These are phyloP conservation scores for Metschnikowia sp. DNA, from an alignment of 805 yeast species.

Conservation along the genomic window DNA sequence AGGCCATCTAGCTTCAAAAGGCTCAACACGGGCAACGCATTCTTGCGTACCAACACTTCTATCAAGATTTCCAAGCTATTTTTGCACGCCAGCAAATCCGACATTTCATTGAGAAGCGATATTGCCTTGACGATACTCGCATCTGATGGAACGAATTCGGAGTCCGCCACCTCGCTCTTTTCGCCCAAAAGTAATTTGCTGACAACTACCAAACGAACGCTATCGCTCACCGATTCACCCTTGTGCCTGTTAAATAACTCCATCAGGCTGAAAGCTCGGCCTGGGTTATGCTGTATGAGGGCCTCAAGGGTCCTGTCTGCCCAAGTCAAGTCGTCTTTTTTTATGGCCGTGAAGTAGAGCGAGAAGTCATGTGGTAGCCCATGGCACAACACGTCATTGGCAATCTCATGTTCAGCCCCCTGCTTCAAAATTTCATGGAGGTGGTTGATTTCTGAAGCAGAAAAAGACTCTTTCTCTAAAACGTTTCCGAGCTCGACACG, in stretches of 20 bases:
- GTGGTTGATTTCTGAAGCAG: slow-evolving; percentile 4
- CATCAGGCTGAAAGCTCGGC: slow-evolving; percentile 49
- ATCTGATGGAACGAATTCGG: slow-evolving; percentile 15
- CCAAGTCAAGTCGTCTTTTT: slow-evolving; percentile 15
- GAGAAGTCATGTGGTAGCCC: slow-evolving; percentile 26
- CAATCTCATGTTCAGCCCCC: slow-evolving; percentile 8
- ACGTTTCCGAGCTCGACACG: neutral
- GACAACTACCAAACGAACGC: slow-evolving; percentile 26
- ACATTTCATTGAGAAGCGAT: slow-evolving; percentile 6
- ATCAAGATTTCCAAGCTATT: slow-evolving; percentile 1
- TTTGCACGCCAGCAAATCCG: neutral
- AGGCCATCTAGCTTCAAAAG: slow-evolving; percentile 6
- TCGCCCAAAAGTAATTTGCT: slow-evolving; percentile 40
- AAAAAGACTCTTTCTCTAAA: neutral
- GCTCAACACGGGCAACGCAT: neutral
- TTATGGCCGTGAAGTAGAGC: slow-evolving; percentile 22
- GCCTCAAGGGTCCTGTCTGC: slow-evolving; percentile 10
- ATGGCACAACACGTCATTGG: slow-evolving; percentile 19
- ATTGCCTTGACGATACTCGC: slow-evolving; percentile 15
- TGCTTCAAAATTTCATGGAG: slow-evolving; percentile 8
- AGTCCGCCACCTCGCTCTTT: slow-evolving; percentile 30
- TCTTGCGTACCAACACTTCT: slow-evolving; percentile 5
- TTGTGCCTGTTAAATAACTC: slow-evolving; percentile 39
- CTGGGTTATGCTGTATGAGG: slow-evolving; percentile 41
- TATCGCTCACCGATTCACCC: slow-evolving; percentile 17